Base-by-base conservation (phyloP, 2,329 filamentous ascomycete species). In the Sclerotinia spermophila region DNA sequence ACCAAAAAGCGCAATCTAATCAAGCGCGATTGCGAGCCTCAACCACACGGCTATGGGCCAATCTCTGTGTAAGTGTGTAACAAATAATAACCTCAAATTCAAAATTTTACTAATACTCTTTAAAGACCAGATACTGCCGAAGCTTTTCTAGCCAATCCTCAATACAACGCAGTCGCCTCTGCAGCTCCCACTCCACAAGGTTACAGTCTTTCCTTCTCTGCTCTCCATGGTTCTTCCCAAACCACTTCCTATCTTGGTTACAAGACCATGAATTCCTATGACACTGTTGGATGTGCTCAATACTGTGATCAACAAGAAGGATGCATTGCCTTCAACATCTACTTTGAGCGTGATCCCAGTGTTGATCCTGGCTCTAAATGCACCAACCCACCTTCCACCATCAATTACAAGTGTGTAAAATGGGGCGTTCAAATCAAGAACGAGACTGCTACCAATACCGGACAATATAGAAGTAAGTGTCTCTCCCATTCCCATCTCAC, bases 301-400 rank as follows among this genome's bases (percentile, higher is more conserved):
- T 73, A 74, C 58, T 81, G 80, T 67, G 76, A 80, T 62, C 72
- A 74, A 42, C 72, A 72, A 15, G 44, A 59, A n/a, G 75, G 71
- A 10, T 81, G 80, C 65, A 56, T 71, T 30, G 75, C 74, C 30
- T 81, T 81, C 75, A 81, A 81, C 72, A 71, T 81, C 56, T 80
- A 79, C 74, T 74, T 76, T 61, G 79, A 81, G 71, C 77, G 81
- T 56, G 79, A 81, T 65, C 80, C 81, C 13, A 74, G 72, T 8
- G 33, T 79, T 24, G 73, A 77, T 48, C 79, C 81, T 7, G 76
- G 71, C 44, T 70, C 66, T 21, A 67, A 35, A 27, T 82, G 81
- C 73, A 68, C 75, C 15, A 77, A 81, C 56, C 81, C 81, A 24
- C 27, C 77, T 2, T 78, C 77, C 30, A 74, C 77, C 24, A 79